phyloP scores from a whole-genome alignment of 2,329 filamentous ascomycete species.

The Fusarium lyarnte region DNA sequence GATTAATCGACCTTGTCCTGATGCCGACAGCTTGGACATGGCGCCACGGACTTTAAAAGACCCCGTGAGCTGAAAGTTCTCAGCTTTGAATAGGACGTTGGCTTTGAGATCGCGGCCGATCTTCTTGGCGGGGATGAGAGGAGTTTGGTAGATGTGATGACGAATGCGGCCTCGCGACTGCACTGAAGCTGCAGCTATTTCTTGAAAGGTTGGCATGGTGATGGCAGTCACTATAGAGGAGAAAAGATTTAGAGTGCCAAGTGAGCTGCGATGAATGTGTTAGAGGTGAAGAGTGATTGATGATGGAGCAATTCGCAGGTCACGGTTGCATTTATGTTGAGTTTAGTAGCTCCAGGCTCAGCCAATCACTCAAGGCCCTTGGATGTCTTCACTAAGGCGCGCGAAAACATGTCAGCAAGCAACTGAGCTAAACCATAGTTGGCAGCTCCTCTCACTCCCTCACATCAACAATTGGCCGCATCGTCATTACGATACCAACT shows the following conservation, averaged over 20 bases:
- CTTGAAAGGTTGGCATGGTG: not conserved
- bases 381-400: not conserved
- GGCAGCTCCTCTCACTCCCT: too few species aligned
- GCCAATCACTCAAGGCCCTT: not conserved
- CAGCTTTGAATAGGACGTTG: not conserved
- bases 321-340: not conserved
- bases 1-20: not conserved
- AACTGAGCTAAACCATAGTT: too few species aligned
- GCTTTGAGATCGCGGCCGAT: not conserved
- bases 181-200: not conserved
- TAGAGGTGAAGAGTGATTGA: too few species aligned
- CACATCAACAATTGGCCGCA: too few species aligned
- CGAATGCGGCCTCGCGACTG: not conserved
- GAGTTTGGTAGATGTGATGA: not conserved
- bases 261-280: too few species aligned
- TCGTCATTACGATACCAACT: too few species aligned
- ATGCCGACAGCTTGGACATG: not conserved
- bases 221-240: too few species aligned
- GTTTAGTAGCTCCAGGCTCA: fast-evolving
- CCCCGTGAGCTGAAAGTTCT: not conserved
- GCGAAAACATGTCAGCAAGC: not conserved
- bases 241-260: not conserved
- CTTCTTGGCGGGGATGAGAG: not conserved
- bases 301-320: too few species aligned
- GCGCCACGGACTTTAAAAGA: not conserved